Percentiles rank a stretch among this genome's conserved stretches.
These are phyloP conservation scores for Golubevia pallescens DNA, from an alignment of 1,284 basidiomycete genomes.

Conservation along the genomic window DNA sequence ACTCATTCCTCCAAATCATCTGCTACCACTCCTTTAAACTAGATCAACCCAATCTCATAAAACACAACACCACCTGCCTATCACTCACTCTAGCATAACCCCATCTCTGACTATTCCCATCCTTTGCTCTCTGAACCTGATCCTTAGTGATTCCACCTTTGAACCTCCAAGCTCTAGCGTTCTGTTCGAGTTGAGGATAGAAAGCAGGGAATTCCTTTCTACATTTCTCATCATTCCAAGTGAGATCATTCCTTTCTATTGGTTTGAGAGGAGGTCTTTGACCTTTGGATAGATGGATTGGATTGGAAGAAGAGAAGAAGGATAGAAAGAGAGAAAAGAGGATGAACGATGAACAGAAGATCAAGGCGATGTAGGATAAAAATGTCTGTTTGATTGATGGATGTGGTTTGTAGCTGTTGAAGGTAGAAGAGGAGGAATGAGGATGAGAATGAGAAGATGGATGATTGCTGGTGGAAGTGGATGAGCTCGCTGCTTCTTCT, in stretches of 20 bases:
- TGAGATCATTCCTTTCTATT: constrained; percentile 16
- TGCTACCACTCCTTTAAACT: too few relatives aligned
- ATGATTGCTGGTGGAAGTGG: too few relatives aligned
- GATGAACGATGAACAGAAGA: not conserved
- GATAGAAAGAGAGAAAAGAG: constrained; percentile 9
- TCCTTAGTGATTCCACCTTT: constrained; percentile 26
- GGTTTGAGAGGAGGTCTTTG: constrained; percentile 6
- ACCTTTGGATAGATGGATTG: not conserved
- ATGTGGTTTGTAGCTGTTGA: too few relatives aligned
- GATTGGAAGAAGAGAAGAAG: constrained; percentile 11
- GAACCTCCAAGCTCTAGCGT: constrained; percentile 19
- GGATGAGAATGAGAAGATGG: too few relatives aligned
- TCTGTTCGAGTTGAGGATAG: constrained; percentile 32
- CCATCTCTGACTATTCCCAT: constrained; percentile 10
- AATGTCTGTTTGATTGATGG: too few relatives aligned
- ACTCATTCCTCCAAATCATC: too few relatives aligned
- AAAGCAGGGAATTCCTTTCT: constrained; percentile 31
- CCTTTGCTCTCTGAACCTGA: constrained; percentile 24
- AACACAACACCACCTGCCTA: too few relatives aligned
- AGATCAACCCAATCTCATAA: too few relatives aligned
- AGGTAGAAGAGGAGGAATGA: too few relatives aligned
- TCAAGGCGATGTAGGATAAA: too few relatives aligned
- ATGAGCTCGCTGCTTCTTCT: too few relatives aligned
- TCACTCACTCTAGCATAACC: constrained; percentile 22
- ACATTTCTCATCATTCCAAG: constrained; percentile 22